Evolutionary conservation across 495 filamentous ascomycete genomes (phyloP).

Genomic region (Cenococcum geophilum): DNA sequence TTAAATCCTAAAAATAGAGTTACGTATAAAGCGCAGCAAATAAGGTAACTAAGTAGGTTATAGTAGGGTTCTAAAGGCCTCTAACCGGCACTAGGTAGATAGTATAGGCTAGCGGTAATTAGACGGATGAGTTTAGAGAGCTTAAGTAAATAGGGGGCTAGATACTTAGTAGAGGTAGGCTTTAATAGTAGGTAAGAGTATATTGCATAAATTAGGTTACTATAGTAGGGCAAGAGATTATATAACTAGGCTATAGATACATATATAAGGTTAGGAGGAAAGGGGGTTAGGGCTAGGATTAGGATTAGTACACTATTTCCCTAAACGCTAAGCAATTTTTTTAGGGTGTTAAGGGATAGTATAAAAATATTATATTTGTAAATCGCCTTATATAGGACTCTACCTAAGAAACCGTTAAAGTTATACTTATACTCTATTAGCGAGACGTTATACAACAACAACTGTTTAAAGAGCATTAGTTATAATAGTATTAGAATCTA

Average conservation of each 20-base stretch:
- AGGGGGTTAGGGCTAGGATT: background rate
- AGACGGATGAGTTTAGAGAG: background rate
- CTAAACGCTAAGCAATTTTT: background rate
- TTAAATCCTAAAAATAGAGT: background rate
- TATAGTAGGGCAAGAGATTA: background rate
- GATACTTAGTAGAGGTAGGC: background rate
- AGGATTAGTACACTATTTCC: background rate
- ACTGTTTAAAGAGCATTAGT: background rate
- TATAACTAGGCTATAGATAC: background rate
- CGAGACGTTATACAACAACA: background rate
- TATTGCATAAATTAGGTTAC: background rate
- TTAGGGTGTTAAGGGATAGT: background rate
- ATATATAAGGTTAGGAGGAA: background rate
- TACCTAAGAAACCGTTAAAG: too few relatives aligned
- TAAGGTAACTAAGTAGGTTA: slow-evolving; percentile 4
- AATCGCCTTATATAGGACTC: background rate
- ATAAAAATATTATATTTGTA: background rate
- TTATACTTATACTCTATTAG: too few relatives aligned
- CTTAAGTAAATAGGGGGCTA: background rate
- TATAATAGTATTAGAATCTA: background rate
- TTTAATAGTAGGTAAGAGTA: background rate
- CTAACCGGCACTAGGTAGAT: background rate
- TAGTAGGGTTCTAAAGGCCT: background rate
- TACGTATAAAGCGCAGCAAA: background rate
- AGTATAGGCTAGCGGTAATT: background rate